A percentile compares a stretch with the other conserved stretches of the same genome.
Evolutionary conservation across 306 rosid species (phyloP).

Genomic region (Vicia villosa): DNA sequence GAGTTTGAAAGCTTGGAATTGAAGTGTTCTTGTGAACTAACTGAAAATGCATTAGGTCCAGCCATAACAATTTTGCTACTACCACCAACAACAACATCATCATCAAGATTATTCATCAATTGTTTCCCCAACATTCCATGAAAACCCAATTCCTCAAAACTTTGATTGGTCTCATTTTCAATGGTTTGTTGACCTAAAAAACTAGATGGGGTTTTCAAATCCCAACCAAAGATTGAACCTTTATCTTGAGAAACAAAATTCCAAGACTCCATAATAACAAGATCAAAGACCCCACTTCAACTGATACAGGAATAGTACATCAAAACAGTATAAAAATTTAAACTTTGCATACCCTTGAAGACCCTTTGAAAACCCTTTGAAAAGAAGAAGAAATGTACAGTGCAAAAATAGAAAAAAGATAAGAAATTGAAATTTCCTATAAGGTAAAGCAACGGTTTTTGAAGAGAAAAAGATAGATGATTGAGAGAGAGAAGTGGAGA

Average conservation of each 20-base stretch:
- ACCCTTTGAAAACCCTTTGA: no score
- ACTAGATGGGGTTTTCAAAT: conserved; percentile 56
- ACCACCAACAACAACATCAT: neutral
- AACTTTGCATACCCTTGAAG: conserved; percentile 27
- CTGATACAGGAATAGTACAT: conserved; percentile 14
- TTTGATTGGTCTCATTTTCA: conserved; percentile 51
- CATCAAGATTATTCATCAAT: conserved; percentile 32
- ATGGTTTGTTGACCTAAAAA: conserved; percentile 50
- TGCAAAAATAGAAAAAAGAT: neutral
- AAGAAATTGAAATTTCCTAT: neutral
- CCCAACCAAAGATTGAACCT: conserved; percentile 58
- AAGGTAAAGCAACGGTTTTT: conserved; percentile 27
- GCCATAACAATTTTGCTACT: conserved; percentile 18
- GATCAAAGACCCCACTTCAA: conserved; percentile 46
- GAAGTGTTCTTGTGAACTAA: conserved; percentile 47
- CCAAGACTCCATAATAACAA: conserved; percentile 74
- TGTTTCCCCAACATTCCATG: conserved; percentile 59
- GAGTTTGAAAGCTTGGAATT: conserved; percentile 65
- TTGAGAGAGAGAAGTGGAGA: neutral
- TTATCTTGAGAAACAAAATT: conserved; percentile 59
- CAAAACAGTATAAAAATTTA: conserved; percentile 28
- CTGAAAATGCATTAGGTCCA: conserved; percentile 44
- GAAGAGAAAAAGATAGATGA: neutral
- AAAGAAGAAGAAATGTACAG: no score
- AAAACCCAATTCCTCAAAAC: conserved; percentile 59